Conservation (phyloP, 1,284 basidiomycete species). For the Taiwanofungus camphoratus region DNA sequence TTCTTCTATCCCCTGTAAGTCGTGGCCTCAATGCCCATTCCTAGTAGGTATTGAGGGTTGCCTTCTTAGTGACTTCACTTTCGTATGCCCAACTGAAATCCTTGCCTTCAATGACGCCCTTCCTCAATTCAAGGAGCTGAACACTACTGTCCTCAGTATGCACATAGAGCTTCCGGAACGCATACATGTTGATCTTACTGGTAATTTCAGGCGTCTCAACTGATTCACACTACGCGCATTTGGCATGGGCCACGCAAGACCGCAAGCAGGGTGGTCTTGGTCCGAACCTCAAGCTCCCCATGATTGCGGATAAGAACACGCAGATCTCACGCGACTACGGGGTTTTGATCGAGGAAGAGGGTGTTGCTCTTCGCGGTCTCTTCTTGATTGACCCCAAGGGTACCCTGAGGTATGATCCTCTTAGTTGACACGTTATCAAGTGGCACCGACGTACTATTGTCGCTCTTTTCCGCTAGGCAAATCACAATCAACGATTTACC, state of each 20-base stretch:
- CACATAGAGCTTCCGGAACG: background rate
- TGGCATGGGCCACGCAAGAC: constrained; percentile 79
- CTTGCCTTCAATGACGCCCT: constrained; percentile 88
- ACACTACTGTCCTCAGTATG: constrained; percentile 74
- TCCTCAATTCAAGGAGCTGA: constrained; percentile 63
- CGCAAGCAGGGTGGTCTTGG: constrained; percentile 85
- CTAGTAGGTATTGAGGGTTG: constrained; percentile 13
- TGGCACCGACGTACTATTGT: constrained; percentile 5
- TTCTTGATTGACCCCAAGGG: constrained; percentile 92
- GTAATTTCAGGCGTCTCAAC: constrained; percentile 60
- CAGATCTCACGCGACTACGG: constrained; percentile 73
- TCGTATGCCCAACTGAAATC: constrained; percentile 92
- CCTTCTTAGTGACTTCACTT: constrained; percentile 62
- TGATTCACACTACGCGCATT: constrained; percentile 84
- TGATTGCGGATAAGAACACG: constrained; percentile 71
- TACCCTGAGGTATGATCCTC: constrained; percentile 48
- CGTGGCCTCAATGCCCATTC: constrained; percentile 2
- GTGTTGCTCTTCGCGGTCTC: constrained; percentile 79
- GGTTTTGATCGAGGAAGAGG: constrained; percentile 81
- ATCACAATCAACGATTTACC: constrained; percentile 87
- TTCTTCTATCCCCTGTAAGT: constrained; percentile 75
- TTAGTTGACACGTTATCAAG: too few species aligned
- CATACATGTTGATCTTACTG: background rate
- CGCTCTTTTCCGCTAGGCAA: constrained; percentile 44
- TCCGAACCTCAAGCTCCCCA: constrained; percentile 76